phyloP scores from a whole-genome alignment of 768 basidiomycete species.

The Amanita phalloides region DNA sequence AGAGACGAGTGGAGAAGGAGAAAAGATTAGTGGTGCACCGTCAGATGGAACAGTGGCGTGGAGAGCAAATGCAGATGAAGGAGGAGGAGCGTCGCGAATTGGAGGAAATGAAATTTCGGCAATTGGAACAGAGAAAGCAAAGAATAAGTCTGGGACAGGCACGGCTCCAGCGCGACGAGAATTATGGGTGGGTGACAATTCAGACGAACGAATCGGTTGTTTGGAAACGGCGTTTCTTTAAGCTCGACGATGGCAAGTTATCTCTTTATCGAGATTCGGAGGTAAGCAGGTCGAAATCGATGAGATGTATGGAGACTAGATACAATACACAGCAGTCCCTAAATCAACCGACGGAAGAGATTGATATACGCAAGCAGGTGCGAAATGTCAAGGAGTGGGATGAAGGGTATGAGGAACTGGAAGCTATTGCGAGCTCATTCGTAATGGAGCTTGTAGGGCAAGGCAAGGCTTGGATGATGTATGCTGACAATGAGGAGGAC shows the following conservation, averaged over 20 bases:
- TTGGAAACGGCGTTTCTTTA: constrained; percentile 61
- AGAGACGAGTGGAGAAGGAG: constrained; percentile 34
- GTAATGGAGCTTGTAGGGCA: constrained; percentile 49
- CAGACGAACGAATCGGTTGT: constrained; percentile 40
- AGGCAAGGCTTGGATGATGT: constrained; percentile 44
- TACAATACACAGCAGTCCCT: constrained; percentile 22
- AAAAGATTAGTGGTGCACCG: constrained; percentile 39
- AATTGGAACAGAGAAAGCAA: constrained; percentile 31
- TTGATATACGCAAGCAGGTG: constrained; percentile 37
- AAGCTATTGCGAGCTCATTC: constrained; percentile 57
- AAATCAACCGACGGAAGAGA: constrained; percentile 24
- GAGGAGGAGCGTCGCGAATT: constrained; percentile 35
- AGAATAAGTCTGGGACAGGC: constrained; percentile 36
- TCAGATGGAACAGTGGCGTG: constrained; percentile 41
- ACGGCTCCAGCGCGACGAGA: constrained; percentile 24
- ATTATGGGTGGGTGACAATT: constrained; percentile 52
- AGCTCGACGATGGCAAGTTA: constrained; percentile 34
- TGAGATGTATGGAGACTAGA: background rate
- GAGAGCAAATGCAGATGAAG: constrained; percentile 31
- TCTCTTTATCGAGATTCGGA: constrained; percentile 42
- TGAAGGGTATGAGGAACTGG: constrained; percentile 57
- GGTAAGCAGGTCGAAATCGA: constrained; percentile 20
- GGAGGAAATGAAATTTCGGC: constrained; percentile 29
- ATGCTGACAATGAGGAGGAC: constrained; percentile 50
- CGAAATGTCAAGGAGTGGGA: constrained; percentile 47